Evolutionary conservation across 2,329 filamentous ascomycete species (phyloP), one percentile per base, ranked within the genome.

Genomic region (Xylaria polymorpha): DNA sequence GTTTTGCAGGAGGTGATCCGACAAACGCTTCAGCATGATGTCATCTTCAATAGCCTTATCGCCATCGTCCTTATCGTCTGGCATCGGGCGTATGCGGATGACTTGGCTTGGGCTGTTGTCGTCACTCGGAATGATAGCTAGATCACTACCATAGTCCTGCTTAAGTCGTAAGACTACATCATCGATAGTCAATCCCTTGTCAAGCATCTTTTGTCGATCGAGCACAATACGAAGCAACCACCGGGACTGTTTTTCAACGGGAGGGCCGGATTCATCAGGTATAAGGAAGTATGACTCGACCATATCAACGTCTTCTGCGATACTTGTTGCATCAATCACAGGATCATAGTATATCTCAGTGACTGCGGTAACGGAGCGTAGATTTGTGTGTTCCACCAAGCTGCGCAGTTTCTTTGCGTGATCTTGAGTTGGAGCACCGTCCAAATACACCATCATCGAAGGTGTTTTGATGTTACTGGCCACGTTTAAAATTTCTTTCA

Each of bases 261-360:
- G 83, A 65, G 87, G 85, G 35, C 86, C 84, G 22, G 82, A 84
- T 50, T 97, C 93, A 73, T 97, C 94, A 0, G 94, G 93, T 78
- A 98, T 93, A 79, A 98, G 90, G 83, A 95, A 98, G 85, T 97
- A 98, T 0, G 95, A 97, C 74, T 98, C 94, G 7, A 99, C 93
- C 88, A 98, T 97, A 77, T 98, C 96, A 69, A 88, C 82, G 84
- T 99, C 96, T 66, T 92, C 92, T 43, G 92, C 87, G 75, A 99
- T 97, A 73, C 90, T 92, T 0, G 97, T 99, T 37, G 88, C 86
- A 75, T 92, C 89, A 68, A 98, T 91, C 68, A 97, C 92, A 0
- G 96, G 96, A 79, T 99, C 96, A 77, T 98, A 98, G 86, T 97
- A 98, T 68, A 99, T 95, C 81, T 99, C 97, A 0, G 94, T 97